Conservation (phyloP, 495 filamentous ascomycete genomes). For the Penicillium waksmanii region DNA sequence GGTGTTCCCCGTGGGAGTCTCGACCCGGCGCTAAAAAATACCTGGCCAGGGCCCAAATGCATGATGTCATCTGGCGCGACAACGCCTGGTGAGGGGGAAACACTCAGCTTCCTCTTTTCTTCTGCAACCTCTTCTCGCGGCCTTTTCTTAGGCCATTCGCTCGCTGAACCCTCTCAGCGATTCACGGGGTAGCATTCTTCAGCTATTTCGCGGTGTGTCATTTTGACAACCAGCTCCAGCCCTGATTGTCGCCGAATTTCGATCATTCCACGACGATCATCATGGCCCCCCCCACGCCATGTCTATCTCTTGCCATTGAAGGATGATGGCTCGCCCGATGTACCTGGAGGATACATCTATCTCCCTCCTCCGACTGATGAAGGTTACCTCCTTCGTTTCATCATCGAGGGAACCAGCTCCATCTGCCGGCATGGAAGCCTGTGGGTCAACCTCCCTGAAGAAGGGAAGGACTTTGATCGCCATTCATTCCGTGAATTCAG, state of each 20-base stretch:
- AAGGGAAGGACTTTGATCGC: conserved; percentile 72
- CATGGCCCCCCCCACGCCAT: conserved; percentile 45
- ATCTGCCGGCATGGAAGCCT: conserved; percentile 91
- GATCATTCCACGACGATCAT: conserved; percentile 5
- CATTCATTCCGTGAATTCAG: conserved; percentile 81
- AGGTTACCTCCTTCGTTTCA: conserved; percentile 81
- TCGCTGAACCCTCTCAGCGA: conserved; percentile 14
- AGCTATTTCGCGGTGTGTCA: conserved; percentile 1
- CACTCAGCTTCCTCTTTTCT: conserved; percentile 7
- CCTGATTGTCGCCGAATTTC: not conserved
- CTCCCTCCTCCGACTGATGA: conserved; percentile 73
- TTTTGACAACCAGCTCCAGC: not conserved
- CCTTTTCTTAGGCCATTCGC: conserved; percentile 20
- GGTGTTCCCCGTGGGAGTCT: not conserved
- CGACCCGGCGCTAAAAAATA: conserved; percentile 25
- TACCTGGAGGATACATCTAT: conserved; percentile 89
- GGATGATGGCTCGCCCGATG: conserved; percentile 89
- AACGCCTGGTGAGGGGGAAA: conserved; percentile 16
- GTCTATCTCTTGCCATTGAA: conserved; percentile 88
- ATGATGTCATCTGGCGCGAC: conserved; percentile 24
- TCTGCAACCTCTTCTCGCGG: conserved; percentile 7
- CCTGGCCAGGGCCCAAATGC: conserved; percentile 17
- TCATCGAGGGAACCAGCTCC: conserved; percentile 93
- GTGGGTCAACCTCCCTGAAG: conserved; percentile 91
- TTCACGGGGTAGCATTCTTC: conserved; percentile 8